Percentiles rank a stretch among this genome's conserved stretches.
phyloP scores from a whole-genome alignment of 345 rosid genomes.

The Syzygium aromaticum region DNA sequence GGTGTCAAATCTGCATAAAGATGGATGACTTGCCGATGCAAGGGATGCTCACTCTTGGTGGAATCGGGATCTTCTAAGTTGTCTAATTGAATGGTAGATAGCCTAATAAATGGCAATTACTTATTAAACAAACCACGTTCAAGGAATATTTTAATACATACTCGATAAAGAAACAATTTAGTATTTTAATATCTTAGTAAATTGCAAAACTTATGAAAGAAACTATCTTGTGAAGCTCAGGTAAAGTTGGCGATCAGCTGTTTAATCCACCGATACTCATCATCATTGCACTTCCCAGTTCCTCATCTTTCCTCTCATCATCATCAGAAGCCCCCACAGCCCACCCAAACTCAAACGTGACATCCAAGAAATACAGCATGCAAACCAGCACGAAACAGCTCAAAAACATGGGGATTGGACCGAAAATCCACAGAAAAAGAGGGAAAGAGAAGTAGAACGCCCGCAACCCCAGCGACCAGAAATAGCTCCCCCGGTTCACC shows the following conservation, averaged over 20 bases:
- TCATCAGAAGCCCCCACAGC: slow-evolving; percentile 5
- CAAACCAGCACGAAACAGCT: slow-evolving; percentile 62
- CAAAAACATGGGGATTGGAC: slow-evolving; percentile 88
- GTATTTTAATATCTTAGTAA: background rate
- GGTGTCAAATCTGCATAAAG: background rate
- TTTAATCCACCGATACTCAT: background rate
- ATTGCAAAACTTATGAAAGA: background rate
- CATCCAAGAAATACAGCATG: slow-evolving; percentile 70
- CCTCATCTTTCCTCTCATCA: slow-evolving; percentile 12
- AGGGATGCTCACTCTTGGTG: background rate
- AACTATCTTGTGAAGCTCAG: background rate
- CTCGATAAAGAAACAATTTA: background rate
- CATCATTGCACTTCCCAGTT: slow-evolving; percentile 1
- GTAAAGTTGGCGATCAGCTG: background rate
- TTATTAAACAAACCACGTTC: background rate
- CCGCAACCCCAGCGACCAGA: slow-evolving; percentile 88
- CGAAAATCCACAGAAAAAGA: slow-evolving; percentile 81
- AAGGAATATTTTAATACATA: background rate
- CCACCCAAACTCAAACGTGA: slow-evolving; percentile 5
- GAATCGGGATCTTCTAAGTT: background rate
- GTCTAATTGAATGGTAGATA: background rate
- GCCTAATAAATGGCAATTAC: background rate
- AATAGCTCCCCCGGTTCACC: slow-evolving; percentile 82
- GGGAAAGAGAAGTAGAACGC: slow-evolving; percentile 86
- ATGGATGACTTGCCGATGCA: background rate